Evolutionary conservation across 2,329 filamentous ascomycete genomes (phyloP).

Genomic region (Rhexocercosporidium sp.): DNA sequence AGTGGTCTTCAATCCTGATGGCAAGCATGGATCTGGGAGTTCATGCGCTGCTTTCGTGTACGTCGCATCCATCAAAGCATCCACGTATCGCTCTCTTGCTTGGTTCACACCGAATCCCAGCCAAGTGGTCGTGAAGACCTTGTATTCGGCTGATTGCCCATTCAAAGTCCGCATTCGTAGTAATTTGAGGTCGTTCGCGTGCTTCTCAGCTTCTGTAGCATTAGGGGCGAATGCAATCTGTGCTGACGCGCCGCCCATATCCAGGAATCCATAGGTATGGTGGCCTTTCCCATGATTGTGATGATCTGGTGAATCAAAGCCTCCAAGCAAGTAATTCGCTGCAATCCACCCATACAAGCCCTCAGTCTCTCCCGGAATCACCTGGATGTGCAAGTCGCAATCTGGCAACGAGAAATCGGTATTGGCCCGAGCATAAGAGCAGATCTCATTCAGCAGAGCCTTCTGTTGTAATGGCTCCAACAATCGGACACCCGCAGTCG

Average conservation of each 20-base stretch:
- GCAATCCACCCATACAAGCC: constrained; percentile 97
- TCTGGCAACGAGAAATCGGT: constrained; percentile 88
- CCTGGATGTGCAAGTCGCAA: constrained; percentile 86
- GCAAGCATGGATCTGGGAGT: constrained; percentile 89
- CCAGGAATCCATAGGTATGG: constrained; percentile 94
- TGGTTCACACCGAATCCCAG: constrained; percentile 96
- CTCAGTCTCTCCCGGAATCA: constrained; percentile 94
- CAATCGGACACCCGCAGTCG: constrained; percentile 92
- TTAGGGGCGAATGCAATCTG: constrained; percentile 99
- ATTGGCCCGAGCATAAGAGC: constrained; percentile 77
- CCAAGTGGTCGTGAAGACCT: constrained; percentile 95
- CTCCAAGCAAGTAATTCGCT: constrained; percentile 91
- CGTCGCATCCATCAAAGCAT: constrained; percentile 72
- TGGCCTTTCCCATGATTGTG: constrained; percentile 86
- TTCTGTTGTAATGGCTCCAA: constrained; percentile 75
- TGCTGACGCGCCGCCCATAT: constrained; percentile 97
- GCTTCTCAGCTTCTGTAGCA: constrained; percentile 84
- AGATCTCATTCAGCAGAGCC: constrained; percentile 77
- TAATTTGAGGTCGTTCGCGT: constrained; percentile 86
- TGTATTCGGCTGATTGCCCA: constrained; percentile 78
- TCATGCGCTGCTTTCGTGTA: constrained; percentile 63
- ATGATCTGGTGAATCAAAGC: constrained; percentile 77
- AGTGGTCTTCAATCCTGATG: constrained; percentile 74
- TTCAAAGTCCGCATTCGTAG: constrained; percentile 84
- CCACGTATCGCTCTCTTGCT: constrained; percentile 84